Percentiles rank a stretch among this genome's conserved stretches.
Conservation (phyloP, 345 rosid genomes). For the Pistacia integerrima region DNA sequence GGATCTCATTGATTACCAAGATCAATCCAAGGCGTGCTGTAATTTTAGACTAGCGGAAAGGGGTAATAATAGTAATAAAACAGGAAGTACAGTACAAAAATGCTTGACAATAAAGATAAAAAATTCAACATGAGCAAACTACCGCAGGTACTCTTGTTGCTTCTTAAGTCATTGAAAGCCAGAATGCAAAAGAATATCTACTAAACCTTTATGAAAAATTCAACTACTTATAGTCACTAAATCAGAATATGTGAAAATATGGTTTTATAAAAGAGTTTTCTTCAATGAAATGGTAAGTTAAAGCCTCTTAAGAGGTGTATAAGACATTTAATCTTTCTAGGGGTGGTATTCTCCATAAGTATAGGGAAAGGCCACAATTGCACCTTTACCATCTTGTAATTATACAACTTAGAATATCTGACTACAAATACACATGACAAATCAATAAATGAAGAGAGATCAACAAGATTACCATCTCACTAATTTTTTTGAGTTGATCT, state of each 20-base stretch:
- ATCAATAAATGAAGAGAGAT: not conserved
- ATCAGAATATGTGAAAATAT: too few relatives aligned
- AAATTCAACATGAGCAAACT: not conserved
- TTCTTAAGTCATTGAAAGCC: too few relatives aligned
- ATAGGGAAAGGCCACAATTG: too few relatives aligned
- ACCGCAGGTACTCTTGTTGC: not conserved
- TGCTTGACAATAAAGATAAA: too few relatives aligned
- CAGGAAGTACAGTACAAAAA: not conserved
- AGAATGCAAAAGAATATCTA: too few relatives aligned
- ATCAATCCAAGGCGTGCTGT: not conserved
- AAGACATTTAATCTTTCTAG: too few relatives aligned
- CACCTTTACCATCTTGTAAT: not conserved
- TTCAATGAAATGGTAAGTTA: too few relatives aligned
- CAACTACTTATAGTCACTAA: too few relatives aligned
- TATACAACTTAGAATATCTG: not conserved
- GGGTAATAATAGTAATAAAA: not conserved
- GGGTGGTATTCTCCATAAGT: too few relatives aligned
- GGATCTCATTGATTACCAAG: not conserved
- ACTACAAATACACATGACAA: not conserved
- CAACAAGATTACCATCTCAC: slow-evolving; percentile 53
- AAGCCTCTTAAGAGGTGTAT: too few relatives aligned
- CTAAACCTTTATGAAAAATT: too few relatives aligned
- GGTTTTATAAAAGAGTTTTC: too few relatives aligned
- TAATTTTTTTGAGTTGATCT: slow-evolving; percentile 60
- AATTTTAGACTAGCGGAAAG: not conserved